A percentile compares a stretch with the other conserved stretches of the same genome.
Conservation (phyloP, 371 early-diverging fungal species). For the Apophysomyces variabilis region DNA sequence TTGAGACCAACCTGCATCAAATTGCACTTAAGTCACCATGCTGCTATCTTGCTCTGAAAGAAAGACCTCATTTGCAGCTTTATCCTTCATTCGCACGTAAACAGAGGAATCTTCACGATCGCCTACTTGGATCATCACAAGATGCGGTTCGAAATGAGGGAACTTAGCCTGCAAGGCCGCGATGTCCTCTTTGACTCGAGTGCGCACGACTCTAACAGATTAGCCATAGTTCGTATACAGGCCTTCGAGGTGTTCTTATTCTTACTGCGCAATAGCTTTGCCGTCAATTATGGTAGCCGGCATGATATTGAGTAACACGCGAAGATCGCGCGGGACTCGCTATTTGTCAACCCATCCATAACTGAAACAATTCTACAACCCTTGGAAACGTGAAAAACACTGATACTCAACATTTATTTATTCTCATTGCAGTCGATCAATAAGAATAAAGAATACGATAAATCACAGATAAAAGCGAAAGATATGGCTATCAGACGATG, state of each 20-base stretch:
- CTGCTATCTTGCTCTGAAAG: not conserved
- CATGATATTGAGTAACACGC: too few relatives aligned
- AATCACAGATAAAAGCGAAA: too few relatives aligned
- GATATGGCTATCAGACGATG: too few relatives aligned
- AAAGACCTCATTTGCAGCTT: slow-evolving; percentile 82
- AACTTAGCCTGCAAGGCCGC: slow-evolving; percentile 59
- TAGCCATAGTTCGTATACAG: too few relatives aligned
- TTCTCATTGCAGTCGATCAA: too few relatives aligned
- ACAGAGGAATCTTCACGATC: slow-evolving; percentile 88
- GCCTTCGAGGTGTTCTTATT: too few relatives aligned
- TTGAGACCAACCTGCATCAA: slow-evolving; percentile 53
- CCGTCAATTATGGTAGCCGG: slow-evolving; percentile 58
- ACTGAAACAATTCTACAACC: too few relatives aligned
- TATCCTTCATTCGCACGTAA: slow-evolving; percentile 92
- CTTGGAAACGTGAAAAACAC: too few relatives aligned
- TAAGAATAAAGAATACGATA: too few relatives aligned
- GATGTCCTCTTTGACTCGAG: slow-evolving; percentile 64
- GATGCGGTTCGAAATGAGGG: slow-evolving; percentile 76
- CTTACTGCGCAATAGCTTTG: slow-evolving; percentile 71
- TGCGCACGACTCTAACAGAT: slow-evolving; percentile 60
- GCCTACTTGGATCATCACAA: slow-evolving; percentile 92
- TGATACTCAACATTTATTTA: too few relatives aligned
- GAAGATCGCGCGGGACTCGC: too few relatives aligned
- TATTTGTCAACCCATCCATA: too few relatives aligned
- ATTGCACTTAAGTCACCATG: not conserved